Percentiles rank a stretch among this genome's conserved stretches.
These are phyloP conservation scores for Leptographium radiaticola DNA, from an alignment of 2,329 filamentous ascomycete genomes.

Conservation along the genomic window DNA sequence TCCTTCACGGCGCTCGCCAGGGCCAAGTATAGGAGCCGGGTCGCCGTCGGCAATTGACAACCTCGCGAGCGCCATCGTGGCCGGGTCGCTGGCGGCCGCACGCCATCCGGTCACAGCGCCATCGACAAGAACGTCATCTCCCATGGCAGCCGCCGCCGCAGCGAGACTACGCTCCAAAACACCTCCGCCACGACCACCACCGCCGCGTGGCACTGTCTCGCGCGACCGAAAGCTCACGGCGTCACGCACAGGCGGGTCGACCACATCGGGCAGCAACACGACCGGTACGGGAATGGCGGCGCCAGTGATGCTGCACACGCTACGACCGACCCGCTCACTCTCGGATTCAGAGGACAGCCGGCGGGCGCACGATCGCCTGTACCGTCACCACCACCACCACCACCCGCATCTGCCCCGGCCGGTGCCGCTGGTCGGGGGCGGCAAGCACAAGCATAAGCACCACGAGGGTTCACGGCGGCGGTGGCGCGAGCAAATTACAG, in stretches of 20 bases:
- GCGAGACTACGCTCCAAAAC: neutral
- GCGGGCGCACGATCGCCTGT: neutral
- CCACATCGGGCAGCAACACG: neutral
- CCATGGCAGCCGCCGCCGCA: constrained; percentile 12
- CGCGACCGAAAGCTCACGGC: neutral
- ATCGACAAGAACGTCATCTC: neutral
- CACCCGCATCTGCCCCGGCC: constrained; percentile 26
- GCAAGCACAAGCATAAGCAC: constrained; percentile 49
- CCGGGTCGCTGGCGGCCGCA: constrained; percentile 57
- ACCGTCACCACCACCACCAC: constrained; percentile 16
- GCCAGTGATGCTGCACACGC: constrained; percentile 45
- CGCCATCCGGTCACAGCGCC: constrained; percentile 30
- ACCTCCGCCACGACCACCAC: neutral
- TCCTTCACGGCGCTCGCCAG: neutral
- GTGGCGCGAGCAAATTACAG: constrained; percentile 64
- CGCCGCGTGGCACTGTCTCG: neutral
- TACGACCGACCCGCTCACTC: constrained; percentile 41
- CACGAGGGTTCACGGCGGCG: constrained; percentile 62
- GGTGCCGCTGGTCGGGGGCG: constrained; percentile 26
- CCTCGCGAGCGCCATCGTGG: constrained; percentile 62
- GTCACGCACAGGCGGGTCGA: neutral
- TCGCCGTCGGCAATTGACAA: constrained; percentile 33
- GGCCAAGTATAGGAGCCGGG: neutral
- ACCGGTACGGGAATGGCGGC: neutral
- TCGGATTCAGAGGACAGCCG: constrained; percentile 37